Conservation (phyloP, 2,329 filamentous ascomycete genomes). For the Orbilia javanica region DNA sequence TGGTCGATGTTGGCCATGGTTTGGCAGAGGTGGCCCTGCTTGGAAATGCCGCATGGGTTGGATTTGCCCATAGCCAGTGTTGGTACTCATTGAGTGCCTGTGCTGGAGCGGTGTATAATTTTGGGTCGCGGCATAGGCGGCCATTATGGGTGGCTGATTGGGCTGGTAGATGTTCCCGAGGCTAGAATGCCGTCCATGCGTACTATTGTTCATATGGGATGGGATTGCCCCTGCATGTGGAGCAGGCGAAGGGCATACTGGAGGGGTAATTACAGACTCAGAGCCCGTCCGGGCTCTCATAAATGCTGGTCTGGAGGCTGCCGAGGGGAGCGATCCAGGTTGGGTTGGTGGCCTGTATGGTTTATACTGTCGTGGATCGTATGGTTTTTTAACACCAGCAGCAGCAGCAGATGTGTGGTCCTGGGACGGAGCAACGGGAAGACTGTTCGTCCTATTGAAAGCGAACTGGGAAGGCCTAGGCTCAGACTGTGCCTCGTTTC, state of each 20-base stretch:
- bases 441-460: slow-evolving; percentile 49
- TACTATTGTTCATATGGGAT: slow-evolving; percentile 37
- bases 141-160: slow-evolving; percentile 13
- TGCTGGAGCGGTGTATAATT: slow-evolving; percentile 13
- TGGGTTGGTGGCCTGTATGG: slow-evolving; percentile 50
- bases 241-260: slow-evolving; percentile 43
- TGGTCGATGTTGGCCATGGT: slow-evolving; percentile 25
- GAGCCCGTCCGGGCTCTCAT: slow-evolving; percentile 35
- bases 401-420: not conserved
- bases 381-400: slow-evolving; percentile 20
- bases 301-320: slow-evolving; percentile 20
- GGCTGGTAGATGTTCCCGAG: slow-evolving; percentile 42
- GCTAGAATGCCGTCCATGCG: slow-evolving; percentile 49
- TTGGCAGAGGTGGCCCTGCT: slow-evolving; percentile 20
- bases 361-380: slow-evolving; percentile 48
- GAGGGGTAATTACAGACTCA: slow-evolving; percentile 27
- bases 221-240: slow-evolving; percentile 32
- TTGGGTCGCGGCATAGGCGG: not conserved
- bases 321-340: not conserved
- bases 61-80: slow-evolving; percentile 19
- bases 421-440: slow-evolving; percentile 42
- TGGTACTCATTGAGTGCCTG: slow-evolving; percentile 21
- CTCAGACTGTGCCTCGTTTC: slow-evolving; percentile 32
- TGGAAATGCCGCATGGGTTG: slow-evolving; percentile 40
- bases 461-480: slow-evolving; percentile 30